Base-by-base conservation (phyloP, 768 basidiomycete genomes). In the Trametes gibbosa region DNA sequence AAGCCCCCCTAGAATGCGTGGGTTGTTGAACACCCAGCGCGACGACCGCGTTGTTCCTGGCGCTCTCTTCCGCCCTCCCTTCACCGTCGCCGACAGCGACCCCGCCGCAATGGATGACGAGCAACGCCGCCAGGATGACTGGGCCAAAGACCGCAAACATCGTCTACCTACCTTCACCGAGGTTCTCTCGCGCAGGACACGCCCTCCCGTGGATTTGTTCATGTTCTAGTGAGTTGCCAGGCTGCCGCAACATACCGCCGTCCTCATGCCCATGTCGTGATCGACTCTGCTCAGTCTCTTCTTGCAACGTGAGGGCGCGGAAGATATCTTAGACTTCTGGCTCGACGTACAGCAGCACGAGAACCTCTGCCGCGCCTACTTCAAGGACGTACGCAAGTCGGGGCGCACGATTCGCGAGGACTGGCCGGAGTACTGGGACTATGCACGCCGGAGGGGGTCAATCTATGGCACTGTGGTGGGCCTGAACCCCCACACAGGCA, bases 341-440 rank as follows among this genome's bases (percentile, higher is more conserved):
- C 83, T 99, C 27, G 97, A 99, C 72, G 97, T 98, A 6, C 95
- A 97, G 67, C 97, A 98, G 75, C 97, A 99, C 72, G 97, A 98
- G 77, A 98, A 98, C 71, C 85, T 99, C 34, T 98, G 96, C 73
- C 84, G 95, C 61, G 97, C 96, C 8, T 98, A 98, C 74, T 98
- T 99, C 84, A 97, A 98, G 79, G 97, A 98, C 73, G 86, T 99
- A 53, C 89, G 92, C 69, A 95, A 95, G 76, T 95, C 95, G 0
- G 95, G 95, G 2, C 84, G 90, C 25, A 85, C 89, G 13, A 90
- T 99, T 72, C 90, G 89, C 70, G 91, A 98, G 17, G 97, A 98
- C 72, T 99, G 97, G 97, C 97, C 97, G 5, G 92, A 97, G 72
- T 98, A 96, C 68, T 95, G 92, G 86, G 89, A 94, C 63, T 92